Base-by-base conservation (phyloP, 2,329 filamentous ascomycete genomes). In the Teratosphaeria pseudoeucalypti region DNA sequence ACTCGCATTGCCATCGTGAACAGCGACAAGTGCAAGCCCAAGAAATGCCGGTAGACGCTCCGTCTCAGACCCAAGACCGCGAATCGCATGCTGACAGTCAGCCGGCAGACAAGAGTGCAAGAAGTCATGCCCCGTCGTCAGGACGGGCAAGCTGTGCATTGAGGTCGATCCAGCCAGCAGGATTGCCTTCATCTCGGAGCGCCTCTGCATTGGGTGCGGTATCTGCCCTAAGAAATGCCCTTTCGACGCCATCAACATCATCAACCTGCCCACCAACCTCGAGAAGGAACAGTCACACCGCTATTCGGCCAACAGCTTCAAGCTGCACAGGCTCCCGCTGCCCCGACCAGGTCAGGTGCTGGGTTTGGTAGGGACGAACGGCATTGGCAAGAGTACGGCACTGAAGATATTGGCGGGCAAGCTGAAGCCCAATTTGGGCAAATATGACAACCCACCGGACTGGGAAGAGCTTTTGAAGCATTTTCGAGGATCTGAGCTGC, bases 361-460 rank as follows among this genome's bases (percentile, higher is more conserved):
- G 60, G 94, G 94, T 80, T 83, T 99, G 57, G 95, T 99, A 53
- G 95, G 94, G 75, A 97, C 94, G 70, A 99, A 99, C 85, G 94
- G 95, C 90, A 99, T 97, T 71, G 94, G 94, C 77, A 99, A 99
- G 85, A 96, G 91, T 80, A 99, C 94, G n/a, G 95, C 94, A 9
- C 80, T 99, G 75, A 99, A 99, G 82, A 96, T 99, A 75, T 85
- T 99, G 70, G 95, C 90, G 71, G 94, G 94, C 73, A 99, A 97
- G 79, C 82, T 99, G 71, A 99, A 99, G 85, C 94, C 94, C 61
- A 99, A 99, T 76, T 77, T 99, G 77, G 94, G 95, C 66, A 84
- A 88, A 73, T 96, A 89, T 74, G 92, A 97, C 67, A 95, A 97
- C 77, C 92, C 94, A 9, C 95, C 94, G 14, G 94, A 99, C 75